A percentile compares a stretch with the other conserved stretches of the same genome.
Evolutionary conservation across 768 basidiomycete genomes (phyloP).

Genomic region (Serpula lacrymans): DNA sequence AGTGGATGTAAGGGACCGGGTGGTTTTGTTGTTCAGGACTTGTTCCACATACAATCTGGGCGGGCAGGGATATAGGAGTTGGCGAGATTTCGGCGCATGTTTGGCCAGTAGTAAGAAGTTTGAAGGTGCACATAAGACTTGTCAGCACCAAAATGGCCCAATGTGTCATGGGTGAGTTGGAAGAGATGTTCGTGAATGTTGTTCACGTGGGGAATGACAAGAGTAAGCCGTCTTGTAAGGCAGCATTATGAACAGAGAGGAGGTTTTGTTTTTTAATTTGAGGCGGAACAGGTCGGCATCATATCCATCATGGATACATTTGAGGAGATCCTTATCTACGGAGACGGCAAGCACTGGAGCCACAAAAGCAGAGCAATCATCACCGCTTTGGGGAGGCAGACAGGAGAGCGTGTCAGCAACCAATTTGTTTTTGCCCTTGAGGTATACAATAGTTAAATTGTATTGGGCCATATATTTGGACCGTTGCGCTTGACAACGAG

Average conservation of each 20-base stretch:
- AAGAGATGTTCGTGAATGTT: constrained; percentile 13
- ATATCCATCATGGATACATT: constrained; percentile 4
- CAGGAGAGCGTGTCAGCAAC: neutral
- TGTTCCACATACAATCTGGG: constrained; percentile 23
- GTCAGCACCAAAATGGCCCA: constrained; percentile 12
- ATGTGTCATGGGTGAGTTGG: constrained; percentile 10
- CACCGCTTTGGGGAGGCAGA: neutral
- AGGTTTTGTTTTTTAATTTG: constrained; percentile 5
- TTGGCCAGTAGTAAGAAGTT: constrained; percentile 23
- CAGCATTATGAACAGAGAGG: neutral
- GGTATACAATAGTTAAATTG: constrained; percentile 31
- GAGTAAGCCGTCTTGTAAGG: constrained; percentile 13
- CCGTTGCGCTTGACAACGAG: constrained; percentile 29
- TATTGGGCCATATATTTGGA: constrained; percentile 35
- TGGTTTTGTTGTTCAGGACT: constrained; percentile 11
- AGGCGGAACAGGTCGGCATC: constrained; percentile 6
- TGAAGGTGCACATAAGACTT: constrained; percentile 14
- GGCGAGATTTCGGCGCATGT: constrained; percentile 31
- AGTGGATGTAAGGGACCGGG: constrained; percentile 16
- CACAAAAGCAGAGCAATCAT: neutral
- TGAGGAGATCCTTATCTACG: neutral
- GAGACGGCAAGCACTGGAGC: neutral
- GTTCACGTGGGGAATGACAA: constrained; percentile 9
- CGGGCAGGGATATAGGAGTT: constrained; percentile 26
- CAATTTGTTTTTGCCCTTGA: constrained; percentile 29